phyloP scores from a whole-genome alignment of 2,329 filamentous ascomycete genomes.

The Teratosphaeria nubilosa region DNA sequence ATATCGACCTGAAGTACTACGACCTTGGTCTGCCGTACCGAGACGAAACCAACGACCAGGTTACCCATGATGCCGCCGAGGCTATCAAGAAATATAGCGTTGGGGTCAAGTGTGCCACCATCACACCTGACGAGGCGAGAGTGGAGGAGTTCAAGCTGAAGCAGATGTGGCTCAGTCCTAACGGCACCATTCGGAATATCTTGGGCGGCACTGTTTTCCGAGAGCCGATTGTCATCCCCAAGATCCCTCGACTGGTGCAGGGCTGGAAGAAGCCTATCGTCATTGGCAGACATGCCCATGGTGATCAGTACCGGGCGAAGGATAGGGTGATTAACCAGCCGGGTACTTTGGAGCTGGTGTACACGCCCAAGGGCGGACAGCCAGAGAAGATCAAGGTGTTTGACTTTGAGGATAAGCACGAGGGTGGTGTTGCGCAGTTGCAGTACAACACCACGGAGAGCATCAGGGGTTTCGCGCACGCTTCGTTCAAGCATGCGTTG shows the following conservation, averaged over 20 bases:
- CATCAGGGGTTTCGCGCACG: slow-evolving; percentile 89
- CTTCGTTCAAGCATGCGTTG: slow-evolving; percentile 90
- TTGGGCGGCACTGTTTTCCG: slow-evolving; percentile 94
- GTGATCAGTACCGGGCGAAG: slow-evolving; percentile 96
- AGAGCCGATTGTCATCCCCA: slow-evolving; percentile 93
- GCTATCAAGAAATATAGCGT: slow-evolving; percentile 99
- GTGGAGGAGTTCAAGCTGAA: slow-evolving; percentile 98
- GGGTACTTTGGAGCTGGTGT: slow-evolving; percentile 90
- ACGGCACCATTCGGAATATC: slow-evolving; percentile 69
- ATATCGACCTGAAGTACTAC: slow-evolving; percentile 77
- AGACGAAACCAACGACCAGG: slow-evolving; percentile 91
- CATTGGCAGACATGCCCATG: slow-evolving; percentile 95
- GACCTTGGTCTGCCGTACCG: slow-evolving; percentile 73
- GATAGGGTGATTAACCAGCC: slow-evolving; percentile 73
- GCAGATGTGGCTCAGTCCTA: slow-evolving; percentile 99
- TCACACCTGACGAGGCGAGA: slow-evolving; percentile 92
- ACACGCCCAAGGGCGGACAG: slow-evolving; percentile 70
- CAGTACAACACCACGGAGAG: slow-evolving; percentile 98
- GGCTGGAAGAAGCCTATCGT: slow-evolving; percentile 99
- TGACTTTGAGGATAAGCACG: slow-evolving; percentile 64
- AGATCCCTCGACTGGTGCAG: slow-evolving; percentile 84
- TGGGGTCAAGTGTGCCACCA: slow-evolving; percentile 98
- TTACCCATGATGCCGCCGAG: slow-evolving; percentile 88
- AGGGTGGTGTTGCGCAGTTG: slow-evolving; percentile 78
- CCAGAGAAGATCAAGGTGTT: slow-evolving; percentile 82